phyloP scores from a whole-genome alignment of 2,329 filamentous ascomycete species.

The Pseudogymnoascus verrucosus region DNA sequence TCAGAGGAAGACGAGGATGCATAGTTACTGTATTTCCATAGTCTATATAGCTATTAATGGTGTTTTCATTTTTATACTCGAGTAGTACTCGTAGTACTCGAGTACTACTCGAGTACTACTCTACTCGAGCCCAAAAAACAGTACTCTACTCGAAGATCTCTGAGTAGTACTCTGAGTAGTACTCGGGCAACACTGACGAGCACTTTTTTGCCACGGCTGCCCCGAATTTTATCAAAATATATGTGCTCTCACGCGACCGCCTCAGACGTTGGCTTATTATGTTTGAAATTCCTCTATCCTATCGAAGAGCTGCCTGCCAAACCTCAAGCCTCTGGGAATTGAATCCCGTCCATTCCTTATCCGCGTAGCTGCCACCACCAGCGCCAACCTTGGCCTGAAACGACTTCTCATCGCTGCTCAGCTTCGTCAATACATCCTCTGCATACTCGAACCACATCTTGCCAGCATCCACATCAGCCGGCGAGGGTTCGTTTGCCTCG shows the following conservation, averaged over 20 bases:
- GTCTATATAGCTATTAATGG: not conserved
- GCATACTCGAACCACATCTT: slow-evolving; percentile 21
- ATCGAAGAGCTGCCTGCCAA: slow-evolving; percentile 18
- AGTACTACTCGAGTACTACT: not conserved
- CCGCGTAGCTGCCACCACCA: slow-evolving; percentile 16
- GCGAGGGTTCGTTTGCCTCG: slow-evolving; percentile 16
- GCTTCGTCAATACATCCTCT: slow-evolving; percentile 14
- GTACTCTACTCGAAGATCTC: not conserved
- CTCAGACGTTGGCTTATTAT: not conserved
- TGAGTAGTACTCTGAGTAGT: no score
- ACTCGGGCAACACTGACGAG: no score
- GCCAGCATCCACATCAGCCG: slow-evolving; percentile 18
- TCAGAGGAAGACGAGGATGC: not conserved
- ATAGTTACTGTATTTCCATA: not conserved
- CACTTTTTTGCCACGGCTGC: no score
- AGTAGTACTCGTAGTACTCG: not conserved
- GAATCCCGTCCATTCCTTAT: slow-evolving; percentile 24
- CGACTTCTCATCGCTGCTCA: slow-evolving; percentile 11
- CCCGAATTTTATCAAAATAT: not conserved
- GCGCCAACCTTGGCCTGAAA: slow-evolving; percentile 17
- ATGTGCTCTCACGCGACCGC: not conserved
- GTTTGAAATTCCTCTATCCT: not conserved
- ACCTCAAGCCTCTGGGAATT: slow-evolving; percentile 21
- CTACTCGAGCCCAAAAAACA: not conserved
- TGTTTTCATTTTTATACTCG: not conserved